Percentiles rank a stretch among this genome's conserved stretches.
Conservation (phyloP, 768 basidiomycete species). For the Termitomyces titanicus region DNA sequence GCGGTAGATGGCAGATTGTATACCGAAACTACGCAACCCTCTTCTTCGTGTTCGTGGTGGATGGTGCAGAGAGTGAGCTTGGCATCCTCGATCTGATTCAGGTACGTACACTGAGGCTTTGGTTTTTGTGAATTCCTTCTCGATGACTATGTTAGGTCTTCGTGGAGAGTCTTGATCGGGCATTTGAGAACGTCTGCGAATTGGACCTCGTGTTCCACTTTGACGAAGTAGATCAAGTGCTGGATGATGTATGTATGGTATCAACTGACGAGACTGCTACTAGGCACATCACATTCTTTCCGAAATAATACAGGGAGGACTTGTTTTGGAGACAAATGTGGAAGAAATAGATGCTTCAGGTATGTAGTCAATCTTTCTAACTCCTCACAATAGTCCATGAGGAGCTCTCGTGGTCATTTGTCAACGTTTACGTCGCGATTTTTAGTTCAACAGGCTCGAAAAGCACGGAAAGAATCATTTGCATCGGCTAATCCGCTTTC, state of each 20-base stretch:
- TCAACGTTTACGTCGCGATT: constrained; percentile 9
- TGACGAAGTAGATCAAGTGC: constrained; percentile 67
- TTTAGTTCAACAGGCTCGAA: constrained; percentile 66
- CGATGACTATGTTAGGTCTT: constrained; percentile 69
- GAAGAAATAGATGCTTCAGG: constrained; percentile 77
- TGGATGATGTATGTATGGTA: neutral
- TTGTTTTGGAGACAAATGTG: constrained; percentile 93
- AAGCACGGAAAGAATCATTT: constrained; percentile 74
- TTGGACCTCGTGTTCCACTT: constrained; percentile 98
- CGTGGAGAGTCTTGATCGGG: constrained; percentile 92
- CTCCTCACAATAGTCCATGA: neutral
- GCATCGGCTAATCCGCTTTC: constrained; percentile 81
- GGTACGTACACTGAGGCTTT: constrained; percentile 40
- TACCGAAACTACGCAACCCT: constrained; percentile 96
- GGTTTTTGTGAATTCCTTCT: neutral
- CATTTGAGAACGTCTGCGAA: constrained; percentile 98
- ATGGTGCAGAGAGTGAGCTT: constrained; percentile 93
- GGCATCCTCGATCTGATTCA: constrained; percentile 96
- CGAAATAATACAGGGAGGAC: constrained; percentile 96
- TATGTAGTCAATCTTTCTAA: constrained; percentile 29
- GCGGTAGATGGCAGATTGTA: constrained; percentile 79
- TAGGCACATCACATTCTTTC: constrained; percentile 92
- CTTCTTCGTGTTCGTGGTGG: constrained; percentile 96
- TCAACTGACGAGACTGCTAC: neutral
- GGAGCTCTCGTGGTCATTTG: neutral